Base-by-base conservation (phyloP, 192 early-diverging fungal species). In the Lobosporangium transversale region DNA sequence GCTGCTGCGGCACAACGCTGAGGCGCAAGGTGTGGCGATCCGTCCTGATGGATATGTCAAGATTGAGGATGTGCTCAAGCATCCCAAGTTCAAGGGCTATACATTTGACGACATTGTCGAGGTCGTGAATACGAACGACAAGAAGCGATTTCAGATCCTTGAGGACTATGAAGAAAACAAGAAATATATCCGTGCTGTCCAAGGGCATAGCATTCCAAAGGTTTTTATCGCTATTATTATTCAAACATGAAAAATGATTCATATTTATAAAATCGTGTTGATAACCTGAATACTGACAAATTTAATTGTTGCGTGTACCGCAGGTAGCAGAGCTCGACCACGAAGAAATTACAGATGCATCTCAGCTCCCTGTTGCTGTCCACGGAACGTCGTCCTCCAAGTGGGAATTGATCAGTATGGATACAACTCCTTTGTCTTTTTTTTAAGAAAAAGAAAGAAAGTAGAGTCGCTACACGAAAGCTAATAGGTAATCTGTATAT, bases 1-100 rank as follows among this genome's bases (percentile, higher is more conserved):
- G 81, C 42, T 97, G 7, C 86, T 98, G 27, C 89, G 95, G 27
- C 96, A 98, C 62, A 90, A 89, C 24, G 94, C 95, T 9, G 82
- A 66, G 24, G 88, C 93, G 55, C 91, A 94, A 29, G 91, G 91
- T 4, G 62, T 98, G 32, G 57, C 71, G 7, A 89, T 98, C 30
- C 80, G 89, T 11, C 51, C 80, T 3, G 93, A 96, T 73, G 96
- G 96, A 27, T 94, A 87, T 73, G 85, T 95, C 24, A 55, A 68
- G 11, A 20, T 98, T 21, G 58, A 50, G 18, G 92, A 93, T 23
- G 79, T 98, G 68, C 82, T 91, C 75, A 62, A 58, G n/a, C 65
- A 58, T 40, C 67, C 78, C 0, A 88, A 84, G 67, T 86, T 98
- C 49, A 80, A 82, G 32, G 51, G 48, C 8, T 85, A 79, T 36